Percentiles rank a stretch among this genome's conserved stretches.
These are phyloP conservation scores for Hirsutella minnesotensis DNA, from an alignment of 2,329 filamentous ascomycete genomes.

Conservation along the genomic window DNA sequence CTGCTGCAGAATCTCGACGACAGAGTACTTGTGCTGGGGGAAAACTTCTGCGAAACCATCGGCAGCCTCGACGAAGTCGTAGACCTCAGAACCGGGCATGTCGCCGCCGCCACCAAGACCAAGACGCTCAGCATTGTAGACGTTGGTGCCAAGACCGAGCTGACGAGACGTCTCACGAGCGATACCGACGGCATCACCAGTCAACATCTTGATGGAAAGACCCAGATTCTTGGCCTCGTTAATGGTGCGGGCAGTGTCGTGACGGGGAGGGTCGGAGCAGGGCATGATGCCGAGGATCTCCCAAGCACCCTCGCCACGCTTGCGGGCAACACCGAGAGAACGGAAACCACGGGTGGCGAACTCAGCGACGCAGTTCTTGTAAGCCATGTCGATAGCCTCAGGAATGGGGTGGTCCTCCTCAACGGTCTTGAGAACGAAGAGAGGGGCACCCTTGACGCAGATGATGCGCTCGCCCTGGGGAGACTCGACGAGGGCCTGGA, in stretches of 20 bases:
- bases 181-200: conserved; percentile 87
- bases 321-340: conserved; percentile 85
- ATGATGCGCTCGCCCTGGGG: conserved; percentile 73
- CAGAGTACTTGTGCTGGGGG: conserved; percentile 90
- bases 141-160: conserved; percentile 82
- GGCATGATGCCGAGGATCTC: conserved; percentile 93
- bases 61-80: conserved; percentile 90
- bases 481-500: conserved; percentile 72
- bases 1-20: conserved; percentile 87
- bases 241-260: conserved; percentile 84
- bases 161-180: conserved; percentile 85
- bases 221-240: conserved; percentile 80
- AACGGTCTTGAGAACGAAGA: conserved; percentile 78
- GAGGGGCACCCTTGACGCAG: conserved; percentile 84
- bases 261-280: conserved; percentile 80
- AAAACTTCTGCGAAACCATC: conserved; percentile 93
- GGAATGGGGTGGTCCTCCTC: conserved; percentile 74
- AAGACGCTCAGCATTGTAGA: conserved; percentile 87
- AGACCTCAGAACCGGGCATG: conserved; percentile 88
- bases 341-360: conserved; percentile 90
- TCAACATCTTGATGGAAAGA: conserved; percentile 92
- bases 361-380: conserved; percentile 87
- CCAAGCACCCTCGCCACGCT: conserved; percentile 71
- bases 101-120: conserved; percentile 83
- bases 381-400: conserved; percentile 65